Percentiles rank a stretch among this genome's conserved stretches.
Evolutionary conservation across 23 red algal species (phyloP).

Genomic region (Agarophyton chilense): DNA sequence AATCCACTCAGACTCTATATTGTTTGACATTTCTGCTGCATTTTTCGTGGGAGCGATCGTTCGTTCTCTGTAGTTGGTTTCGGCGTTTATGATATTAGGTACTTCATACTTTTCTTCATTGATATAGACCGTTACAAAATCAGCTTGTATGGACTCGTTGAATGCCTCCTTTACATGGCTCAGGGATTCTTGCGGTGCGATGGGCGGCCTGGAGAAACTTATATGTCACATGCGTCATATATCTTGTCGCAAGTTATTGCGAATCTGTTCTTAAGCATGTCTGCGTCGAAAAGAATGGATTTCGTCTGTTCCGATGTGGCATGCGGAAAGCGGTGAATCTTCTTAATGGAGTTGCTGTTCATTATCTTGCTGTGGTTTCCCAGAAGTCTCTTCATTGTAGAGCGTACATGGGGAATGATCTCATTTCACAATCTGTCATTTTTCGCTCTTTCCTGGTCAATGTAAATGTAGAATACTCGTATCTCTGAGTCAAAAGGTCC

Average conservation of each 20-base stretch:
- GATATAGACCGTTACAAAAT: constrained; percentile 17
- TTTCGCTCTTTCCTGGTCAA: too few relatives aligned
- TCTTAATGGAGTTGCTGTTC: too few relatives aligned
- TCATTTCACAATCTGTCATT: too few relatives aligned
- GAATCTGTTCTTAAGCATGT: not conserved
- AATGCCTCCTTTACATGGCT: constrained; percentile 40
- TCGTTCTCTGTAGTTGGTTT: constrained; percentile 3
- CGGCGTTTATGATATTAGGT: constrained; percentile 19
- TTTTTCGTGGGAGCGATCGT: not conserved
- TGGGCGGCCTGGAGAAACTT: not conserved
- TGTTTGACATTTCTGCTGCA: not conserved
- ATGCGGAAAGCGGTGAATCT: constrained; percentile 5
- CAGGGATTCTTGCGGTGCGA: constrained; percentile 2
- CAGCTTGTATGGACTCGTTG: constrained; percentile 21
- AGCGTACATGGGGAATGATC: too few relatives aligned
- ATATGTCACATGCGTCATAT: constrained; percentile 7
- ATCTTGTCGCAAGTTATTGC: not conserved
- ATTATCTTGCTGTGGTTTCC: too few relatives aligned
- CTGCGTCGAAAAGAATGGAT: not conserved
- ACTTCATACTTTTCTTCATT: not conserved
- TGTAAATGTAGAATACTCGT: constrained; percentile 16
- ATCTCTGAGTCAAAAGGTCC: not conserved
- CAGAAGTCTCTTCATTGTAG: too few relatives aligned
- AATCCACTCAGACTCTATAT: constrained; percentile 17
- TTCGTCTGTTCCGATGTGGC: constrained; percentile 21